These are phyloP conservation scores for Cronartium ribicola DNA, from an alignment of 1,284 basidiomycete genomes.

Conservation along the genomic window DNA sequence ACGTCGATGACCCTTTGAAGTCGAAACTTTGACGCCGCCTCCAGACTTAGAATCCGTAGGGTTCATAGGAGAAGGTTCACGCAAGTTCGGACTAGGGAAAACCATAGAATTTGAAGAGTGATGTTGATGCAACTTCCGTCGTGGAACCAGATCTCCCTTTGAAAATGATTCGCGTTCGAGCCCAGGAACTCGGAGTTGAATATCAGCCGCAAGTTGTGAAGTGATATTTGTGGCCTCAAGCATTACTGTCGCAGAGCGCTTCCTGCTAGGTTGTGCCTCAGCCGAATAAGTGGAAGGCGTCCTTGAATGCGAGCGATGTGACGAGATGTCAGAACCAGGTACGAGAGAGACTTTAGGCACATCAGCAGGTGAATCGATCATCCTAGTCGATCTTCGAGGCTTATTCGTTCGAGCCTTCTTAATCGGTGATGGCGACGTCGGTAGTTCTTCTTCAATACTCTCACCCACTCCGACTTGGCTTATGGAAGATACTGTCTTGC, in stretches of 20 bases:
- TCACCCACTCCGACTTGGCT: neutral
- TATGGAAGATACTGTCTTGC: neutral
- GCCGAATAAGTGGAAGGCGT: neutral
- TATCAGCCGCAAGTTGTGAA: slow-evolving; percentile 1
- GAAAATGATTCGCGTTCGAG: neutral
- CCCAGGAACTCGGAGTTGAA: neutral
- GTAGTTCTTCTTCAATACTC: neutral
- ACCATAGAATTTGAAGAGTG: slow-evolving; percentile 15
- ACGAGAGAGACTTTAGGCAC: neutral
- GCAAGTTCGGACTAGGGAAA: neutral
- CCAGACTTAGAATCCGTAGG: neutral
- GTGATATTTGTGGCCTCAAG: neutral
- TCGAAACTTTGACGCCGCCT: slow-evolving; percentile 3
- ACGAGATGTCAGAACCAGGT: neutral
- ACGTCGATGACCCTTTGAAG: slow-evolving; percentile 1
- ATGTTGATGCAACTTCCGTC: slow-evolving; percentile 30
- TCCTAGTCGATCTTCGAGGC: neutral
- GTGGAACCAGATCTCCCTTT: neutral
- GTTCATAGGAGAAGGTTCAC: neutral
- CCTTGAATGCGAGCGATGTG: neutral
- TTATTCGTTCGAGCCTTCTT: neutral
- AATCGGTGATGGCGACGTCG: neutral
- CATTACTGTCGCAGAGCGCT: neutral
- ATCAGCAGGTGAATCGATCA: neutral
- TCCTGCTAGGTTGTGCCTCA: neutral